Evolutionary conservation across 768 basidiomycete genomes (phyloP), one percentile per base, ranked within the genome.

Genomic region (Phaffia australis): DNA sequence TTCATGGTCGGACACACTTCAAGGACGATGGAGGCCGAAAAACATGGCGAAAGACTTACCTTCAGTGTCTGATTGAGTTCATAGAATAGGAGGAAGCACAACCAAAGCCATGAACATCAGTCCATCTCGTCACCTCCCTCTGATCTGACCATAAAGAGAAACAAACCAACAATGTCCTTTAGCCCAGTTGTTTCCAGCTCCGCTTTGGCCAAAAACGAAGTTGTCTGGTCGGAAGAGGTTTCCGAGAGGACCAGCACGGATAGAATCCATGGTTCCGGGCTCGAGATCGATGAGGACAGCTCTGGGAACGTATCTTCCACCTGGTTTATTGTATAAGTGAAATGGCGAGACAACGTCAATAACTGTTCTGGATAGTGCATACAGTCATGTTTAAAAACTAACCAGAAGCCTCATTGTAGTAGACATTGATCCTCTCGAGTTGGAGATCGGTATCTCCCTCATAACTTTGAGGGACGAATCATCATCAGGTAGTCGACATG

Each of bases 171-270:
- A 42, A 42, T 42, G 88, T 82, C 94, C 94, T 86, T 98, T 99
- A 27, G 95, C 94, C 95, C 95, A 98, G 81, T 98, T 98, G 85
- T 99, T 97, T 75, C 94, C 93, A 72, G 92, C 94, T 79, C 92
- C 92, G 78, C 85, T 91, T 79, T 98, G 94, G 64, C 92, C 94
- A 71, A 93, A 95, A 74, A 97, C 91, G 75, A 30, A 15, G 27
- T 11, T 23, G n/a, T 61, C 7, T 9, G 27, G 27, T 42, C 18
- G n/a, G 57, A 65, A 65, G 71, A 98, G 85, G 71, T 80, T 80
- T 75, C 93, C 92, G 63, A 94, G 83, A 72, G 90, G 88, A 32
- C 75, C 75, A 52, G 72, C 69, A 27, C 76, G 73, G 72, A 79
- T 77, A 21, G 78, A 77, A 72, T 79, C 79, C 78, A 79, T 79